Conservation (phyloP, 108 stramenopile genomes). For the Stephanodiscus minutulus region DNA sequence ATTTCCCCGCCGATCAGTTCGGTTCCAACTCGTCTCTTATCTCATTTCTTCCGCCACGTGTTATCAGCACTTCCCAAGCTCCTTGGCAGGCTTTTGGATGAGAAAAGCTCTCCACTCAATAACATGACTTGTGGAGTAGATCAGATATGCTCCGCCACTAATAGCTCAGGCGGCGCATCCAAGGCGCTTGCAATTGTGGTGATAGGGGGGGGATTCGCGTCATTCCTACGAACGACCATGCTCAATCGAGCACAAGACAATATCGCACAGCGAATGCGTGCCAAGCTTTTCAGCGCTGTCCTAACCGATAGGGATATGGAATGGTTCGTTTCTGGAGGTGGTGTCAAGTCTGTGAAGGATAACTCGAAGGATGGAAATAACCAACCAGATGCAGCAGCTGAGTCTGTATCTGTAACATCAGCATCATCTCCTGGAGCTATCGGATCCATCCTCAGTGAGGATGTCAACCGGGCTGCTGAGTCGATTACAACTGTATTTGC, state of each 20-base stretch:
- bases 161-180: slow-evolving; percentile 25
- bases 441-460: slow-evolving; percentile 69
- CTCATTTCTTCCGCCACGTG: neutral
- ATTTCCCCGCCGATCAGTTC: neutral
- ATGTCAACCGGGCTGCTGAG: slow-evolving; percentile 67
- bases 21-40: slow-evolving; percentile 2
- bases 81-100: slow-evolving; percentile 76
- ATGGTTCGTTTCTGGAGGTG: slow-evolving; percentile 67
- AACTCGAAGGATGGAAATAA: slow-evolving; percentile 4
- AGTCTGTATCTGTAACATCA: slow-evolving; percentile 3
- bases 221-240: slow-evolving; percentile 73
- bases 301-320: slow-evolving; percentile 68
- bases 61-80: slow-evolving; percentile 58
- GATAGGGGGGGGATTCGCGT: slow-evolving; percentile 78
- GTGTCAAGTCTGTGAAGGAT: slow-evolving; percentile 15
- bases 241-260: slow-evolving; percentile 72
- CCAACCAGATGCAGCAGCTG: neutral
- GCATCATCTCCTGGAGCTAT: slow-evolving; percentile 72
- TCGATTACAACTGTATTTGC: slow-evolving; percentile 73
- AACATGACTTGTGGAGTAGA: slow-evolving; percentile 19
- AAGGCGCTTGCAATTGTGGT: slow-evolving; percentile 60
- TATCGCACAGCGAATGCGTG: slow-evolving; percentile 73
- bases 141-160: slow-evolving; percentile 27
- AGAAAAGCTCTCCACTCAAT: slow-evolving; percentile 34
- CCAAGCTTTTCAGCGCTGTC: slow-evolving; percentile 56